Percentiles rank a stretch among this genome's conserved stretches.
These are phyloP conservation scores for Microdochium trichocladiopsis DNA, from an alignment of 2,329 filamentous ascomycete genomes.

Conservation along the genomic window DNA sequence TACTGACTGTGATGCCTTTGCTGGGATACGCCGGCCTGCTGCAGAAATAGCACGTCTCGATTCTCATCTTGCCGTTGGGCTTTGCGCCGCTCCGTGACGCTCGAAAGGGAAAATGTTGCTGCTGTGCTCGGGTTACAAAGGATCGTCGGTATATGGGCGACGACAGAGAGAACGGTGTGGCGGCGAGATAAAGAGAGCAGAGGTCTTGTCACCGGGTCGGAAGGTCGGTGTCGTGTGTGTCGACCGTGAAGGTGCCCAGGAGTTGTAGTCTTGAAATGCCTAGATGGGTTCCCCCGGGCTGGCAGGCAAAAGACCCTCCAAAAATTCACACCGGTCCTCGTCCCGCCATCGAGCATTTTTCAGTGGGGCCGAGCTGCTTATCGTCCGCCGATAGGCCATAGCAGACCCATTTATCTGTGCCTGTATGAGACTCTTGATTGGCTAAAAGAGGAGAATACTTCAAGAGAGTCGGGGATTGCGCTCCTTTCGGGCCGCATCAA, in stretches of 20 bases:
- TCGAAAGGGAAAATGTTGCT: background rate
- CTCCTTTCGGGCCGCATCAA: too few relatives aligned
- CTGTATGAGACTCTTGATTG: background rate
- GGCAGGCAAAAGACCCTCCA: background rate
- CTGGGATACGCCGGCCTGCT: conserved; percentile 57
- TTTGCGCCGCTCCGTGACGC: background rate
- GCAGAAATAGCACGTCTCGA: conserved; percentile 67
- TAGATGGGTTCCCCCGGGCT: background rate
- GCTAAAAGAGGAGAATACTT: background rate
- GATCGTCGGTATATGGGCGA: background rate
- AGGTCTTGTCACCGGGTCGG: too few relatives aligned
- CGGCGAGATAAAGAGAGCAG: background rate
- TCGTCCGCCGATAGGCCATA: background rate
- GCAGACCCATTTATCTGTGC: background rate
- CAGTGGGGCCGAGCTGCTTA: background rate
- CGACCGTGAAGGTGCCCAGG: background rate
- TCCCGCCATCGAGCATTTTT: background rate
- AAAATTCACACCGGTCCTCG: background rate
- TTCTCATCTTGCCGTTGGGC: conserved; percentile 22
- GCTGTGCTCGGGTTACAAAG: background rate
- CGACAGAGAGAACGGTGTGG: background rate
- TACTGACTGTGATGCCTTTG: conserved; percentile 56
- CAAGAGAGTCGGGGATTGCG: too few relatives aligned
- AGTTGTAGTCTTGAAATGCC: background rate
- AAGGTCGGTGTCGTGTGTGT: background rate